Evolutionary conservation across 495 filamentous ascomycete species (phyloP), one percentile per base, ranked within the genome.

Genomic region (Hamigera avellanea): DNA sequence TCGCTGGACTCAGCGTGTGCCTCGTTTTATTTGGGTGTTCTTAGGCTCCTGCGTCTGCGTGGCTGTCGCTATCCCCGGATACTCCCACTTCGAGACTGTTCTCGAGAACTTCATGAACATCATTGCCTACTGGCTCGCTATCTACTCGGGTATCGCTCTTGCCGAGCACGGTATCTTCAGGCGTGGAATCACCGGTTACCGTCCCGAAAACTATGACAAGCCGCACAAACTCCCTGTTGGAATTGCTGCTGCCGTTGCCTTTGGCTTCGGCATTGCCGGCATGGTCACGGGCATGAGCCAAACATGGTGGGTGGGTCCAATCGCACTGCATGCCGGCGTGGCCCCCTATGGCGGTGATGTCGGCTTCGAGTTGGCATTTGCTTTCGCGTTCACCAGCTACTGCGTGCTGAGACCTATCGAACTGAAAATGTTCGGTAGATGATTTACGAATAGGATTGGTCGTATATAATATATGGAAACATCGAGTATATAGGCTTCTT

Each of bases 111-210:
- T 93, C 59, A 81, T 91, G 73, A 61, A 83, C 46, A 54, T 84
- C 41, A 84, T 84, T 40, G 78, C 75, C 16, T 89, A 91, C 64
- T 93, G 84, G 83, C 68, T 88, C 3, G 75, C 83, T 26, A 86
- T 91, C 45, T 93, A 89, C 62, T 71, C 78, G 39, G 80, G 73
- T 36, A 74, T 93, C 45, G 60, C 75, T 3, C 51, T 87, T 18
- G 59, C 69, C 6, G 85, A 93, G 41, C 84, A 93, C 62, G 80
- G 86, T 53, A 36, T 87, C 54, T 88, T 82, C 69, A 76, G 74
- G 48, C 70, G 75, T 25, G 75, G 76, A 2, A 72, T 80, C 52
- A 16, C 33, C 2, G 75, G 71, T n/a, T 89, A 89, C 56, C 37
- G 47, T 14, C 59, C 71, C 1, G 73, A 76, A 37, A 57, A 68